Evolutionary conservation across 2,329 filamentous ascomycete genomes (phyloP), one percentile per base, ranked within the genome.

Genomic region (Dactylella cylindrospora): DNA sequence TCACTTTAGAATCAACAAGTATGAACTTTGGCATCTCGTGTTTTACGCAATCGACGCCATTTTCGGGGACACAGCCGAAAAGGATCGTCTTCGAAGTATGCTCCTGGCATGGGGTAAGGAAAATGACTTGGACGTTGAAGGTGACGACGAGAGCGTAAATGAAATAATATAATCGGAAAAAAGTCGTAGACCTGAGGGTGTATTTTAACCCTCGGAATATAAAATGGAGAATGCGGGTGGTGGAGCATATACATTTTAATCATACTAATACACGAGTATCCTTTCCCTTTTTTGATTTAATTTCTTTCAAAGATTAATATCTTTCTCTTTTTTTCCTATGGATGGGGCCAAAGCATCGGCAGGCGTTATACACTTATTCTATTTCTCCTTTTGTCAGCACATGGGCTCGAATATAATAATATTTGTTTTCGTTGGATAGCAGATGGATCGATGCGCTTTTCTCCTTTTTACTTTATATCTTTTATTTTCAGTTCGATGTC

Each of bases 21-120:
- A 67, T 1, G 75, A 79, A 17, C 67, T 84, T 5, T 75, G 81
- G 51, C 70, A 71, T 0, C 72, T 91, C 15, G 82, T 80, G n/a
- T 77, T 78, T 41, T 79, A 80, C 60, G 79, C 79, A 0, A 78
- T 87, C 3, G 77, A 82, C 13, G 77, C 79, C 1, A 87, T 88
- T 22, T 91, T 93, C 67, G 81, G 79, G 0, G 79, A 78, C 0
- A 76, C 83, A 2, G 73, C 76, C 10, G 84, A 89, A 68, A 86
- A 83, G 70, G 68, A 73, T 35, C 75, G 81, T 51, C 68, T 88
- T 50, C 73, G 75, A 32, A 67, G 71, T 1, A 69, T 80, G 7
- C 80, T 82, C 77, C 43, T 79, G 77, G 77, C 38, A 8, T 59
- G 49, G 61, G 57, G 53, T 10, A 50, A 55, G 49, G 65, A 47